Conservation (phyloP, 2,329 filamentous ascomycete species). For the Pseudogymnoascus sp. region DNA sequence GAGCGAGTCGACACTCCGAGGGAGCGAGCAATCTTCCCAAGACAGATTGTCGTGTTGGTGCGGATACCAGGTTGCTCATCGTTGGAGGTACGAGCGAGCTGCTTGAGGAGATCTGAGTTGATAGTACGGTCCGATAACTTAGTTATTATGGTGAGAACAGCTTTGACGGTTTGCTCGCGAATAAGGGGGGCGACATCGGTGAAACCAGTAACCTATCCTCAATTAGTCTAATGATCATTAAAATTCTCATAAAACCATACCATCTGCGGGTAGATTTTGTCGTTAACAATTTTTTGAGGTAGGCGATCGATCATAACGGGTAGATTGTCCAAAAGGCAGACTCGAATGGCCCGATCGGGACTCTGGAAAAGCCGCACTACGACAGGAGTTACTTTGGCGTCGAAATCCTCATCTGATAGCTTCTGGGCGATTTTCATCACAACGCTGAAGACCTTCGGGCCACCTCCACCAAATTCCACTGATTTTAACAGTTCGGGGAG, state of each 20-base stretch:
- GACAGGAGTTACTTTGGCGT: conserved; percentile 72
- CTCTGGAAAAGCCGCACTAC: conserved; percentile 81
- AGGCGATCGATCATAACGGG: conserved; percentile 86
- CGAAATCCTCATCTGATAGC: conserved; percentile 82
- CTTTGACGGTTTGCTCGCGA: conserved; percentile 91
- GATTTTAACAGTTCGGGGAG: conserved; percentile 94
- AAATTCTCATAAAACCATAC: conserved; percentile 36
- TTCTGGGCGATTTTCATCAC: conserved; percentile 89
- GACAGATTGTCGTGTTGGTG: conserved; percentile 94
- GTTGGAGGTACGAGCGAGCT: conserved; percentile 91
- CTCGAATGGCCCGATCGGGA: conserved; percentile 83
- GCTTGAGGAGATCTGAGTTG: conserved; percentile 84
- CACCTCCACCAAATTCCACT: conserved; percentile 95
- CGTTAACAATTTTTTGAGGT: conserved; percentile 80
- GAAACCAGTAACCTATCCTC: conserved; percentile 72
- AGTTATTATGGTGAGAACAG: conserved; percentile 73
- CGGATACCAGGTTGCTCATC: conserved; percentile 95
- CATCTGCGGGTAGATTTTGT: conserved; percentile 94
- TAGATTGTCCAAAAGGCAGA: conserved; percentile 82
- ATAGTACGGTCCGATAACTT: conserved; percentile 90
- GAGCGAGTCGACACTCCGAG: conserved; percentile 68
- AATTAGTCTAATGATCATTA: not conserved
- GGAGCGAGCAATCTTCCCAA: conserved; percentile 91
- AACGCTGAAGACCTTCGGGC: conserved; percentile 78
- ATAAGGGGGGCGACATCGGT: conserved; percentile 86